Evolutionary conservation across 139 green algal genomes (phyloP).

Genomic region (Tetraselmis chui): DNA sequence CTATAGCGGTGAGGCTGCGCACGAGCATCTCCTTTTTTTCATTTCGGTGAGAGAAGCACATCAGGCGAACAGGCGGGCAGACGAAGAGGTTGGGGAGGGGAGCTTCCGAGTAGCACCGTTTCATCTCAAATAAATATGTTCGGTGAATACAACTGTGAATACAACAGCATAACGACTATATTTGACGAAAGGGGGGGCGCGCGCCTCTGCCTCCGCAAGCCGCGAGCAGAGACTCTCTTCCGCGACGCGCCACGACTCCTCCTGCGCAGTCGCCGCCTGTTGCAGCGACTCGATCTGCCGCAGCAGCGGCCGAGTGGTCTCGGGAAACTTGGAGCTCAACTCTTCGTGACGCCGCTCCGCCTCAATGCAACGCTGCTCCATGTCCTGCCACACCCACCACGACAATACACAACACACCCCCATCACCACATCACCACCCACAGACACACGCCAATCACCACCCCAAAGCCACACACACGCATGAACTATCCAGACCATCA

Average conservation of each 20-base stretch:
- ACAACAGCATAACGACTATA: no score
- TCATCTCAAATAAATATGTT: no score
- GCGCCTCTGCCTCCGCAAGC: not conserved
- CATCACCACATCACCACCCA: slow-evolving; percentile 12
- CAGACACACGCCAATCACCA: slow-evolving; percentile 6
- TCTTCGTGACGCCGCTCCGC: slow-evolving; percentile 87
- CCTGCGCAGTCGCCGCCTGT: slow-evolving; percentile 18
- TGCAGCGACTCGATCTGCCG: slow-evolving; percentile 87
- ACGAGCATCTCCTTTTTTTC: no score
- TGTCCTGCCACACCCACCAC: slow-evolving; percentile 14
- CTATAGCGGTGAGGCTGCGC: no score
- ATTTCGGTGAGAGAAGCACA: no score
- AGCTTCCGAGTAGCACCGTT: no score
- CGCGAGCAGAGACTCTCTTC: not conserved
- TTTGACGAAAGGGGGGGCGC: no score
- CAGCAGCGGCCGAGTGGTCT: slow-evolving; percentile 85
- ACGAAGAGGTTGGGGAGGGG: no score
- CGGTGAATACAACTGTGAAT: no score
- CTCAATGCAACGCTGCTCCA: slow-evolving; percentile 60
- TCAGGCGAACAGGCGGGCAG: no score
- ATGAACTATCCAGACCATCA: not conserved
- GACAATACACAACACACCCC: no score
- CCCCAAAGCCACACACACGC: not conserved
- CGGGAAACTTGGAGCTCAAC: slow-evolving; percentile 68
- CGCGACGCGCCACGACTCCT: slow-evolving; percentile 19